Evolutionary conservation across 148 eudicot species (phyloP), one percentile per base, ranked within the genome.

Genomic region (Oxyria digyna): DNA sequence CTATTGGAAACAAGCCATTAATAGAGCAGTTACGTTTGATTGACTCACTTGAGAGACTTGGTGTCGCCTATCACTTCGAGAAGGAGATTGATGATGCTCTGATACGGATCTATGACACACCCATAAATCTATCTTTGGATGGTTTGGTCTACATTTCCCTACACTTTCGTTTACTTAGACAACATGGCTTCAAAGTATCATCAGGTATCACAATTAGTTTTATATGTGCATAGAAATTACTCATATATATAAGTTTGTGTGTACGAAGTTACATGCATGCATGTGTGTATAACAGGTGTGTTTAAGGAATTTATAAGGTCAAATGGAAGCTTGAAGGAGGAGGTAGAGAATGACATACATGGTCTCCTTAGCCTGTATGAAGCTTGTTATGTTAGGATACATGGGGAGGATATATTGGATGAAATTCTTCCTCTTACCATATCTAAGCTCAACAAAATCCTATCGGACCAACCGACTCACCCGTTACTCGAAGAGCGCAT

Each of bases 361-460:
- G 82, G 85, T 8, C 18, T 82, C 27, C 43, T 82, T 35, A 57
- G 78, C 68, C 46, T 79, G 21, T 82, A 79, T 12, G 80, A 82
- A 69, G 83, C 83, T 1, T 73, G 77, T 3, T 42, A 79, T 67
- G 48, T 74, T 13, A 71, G 75, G 21, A 29, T 48, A 1, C 74
- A 82, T 37, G 81, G 70, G 23, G 85, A 82, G 24, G 72, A 73
- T 49, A 46, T 79, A n/a, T 67, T 82, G 5, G 85, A 83, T 0
- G 76, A 80, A 68, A 83, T 83, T 18, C 70, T 80, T 9, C 33
- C 54, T 20, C 78, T 80, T 26, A 75, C 83, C 1, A 27, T 4
- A 5, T 72, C 70, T 4, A 49, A 11, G 48, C 38, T 71, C n/a
- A 42, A 68, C 13, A 50, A 73, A 35, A 42, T 43, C 21, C 62